A percentile compares a stretch with the other conserved stretches of the same genome.
Evolutionary conservation across 1,284 basidiomycete species (phyloP).

Genomic region (Rhodotorula sp.): DNA sequence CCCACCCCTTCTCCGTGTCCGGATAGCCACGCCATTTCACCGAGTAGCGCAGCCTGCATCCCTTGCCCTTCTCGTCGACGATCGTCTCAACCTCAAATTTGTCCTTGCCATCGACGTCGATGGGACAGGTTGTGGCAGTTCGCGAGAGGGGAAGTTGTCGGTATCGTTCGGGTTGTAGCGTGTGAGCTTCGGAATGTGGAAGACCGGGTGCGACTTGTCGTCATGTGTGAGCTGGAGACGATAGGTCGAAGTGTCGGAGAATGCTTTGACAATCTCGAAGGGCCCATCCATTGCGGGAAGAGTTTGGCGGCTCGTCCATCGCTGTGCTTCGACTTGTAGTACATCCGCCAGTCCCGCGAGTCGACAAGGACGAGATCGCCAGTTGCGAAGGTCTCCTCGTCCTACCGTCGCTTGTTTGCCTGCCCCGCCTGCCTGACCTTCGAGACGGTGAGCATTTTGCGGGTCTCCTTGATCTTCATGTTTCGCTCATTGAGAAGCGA

Average conservation of each 20-base stretch:
- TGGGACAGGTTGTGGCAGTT: neutral
- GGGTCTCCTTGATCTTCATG: too few relatives aligned
- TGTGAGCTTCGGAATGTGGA: conserved; percentile 47
- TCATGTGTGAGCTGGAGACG: conserved; percentile 23
- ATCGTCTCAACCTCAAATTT: conserved; percentile 8
- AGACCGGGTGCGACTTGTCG: conserved; percentile 69
- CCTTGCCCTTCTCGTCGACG: conserved; percentile 12
- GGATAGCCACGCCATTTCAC: too few relatives aligned
- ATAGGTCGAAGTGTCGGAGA: conserved; percentile 31
- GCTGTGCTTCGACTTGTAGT: neutral
- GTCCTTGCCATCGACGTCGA: conserved; percentile 4
- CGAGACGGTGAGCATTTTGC: too few relatives aligned
- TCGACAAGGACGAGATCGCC: too few relatives aligned
- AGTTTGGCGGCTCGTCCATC: too few relatives aligned
- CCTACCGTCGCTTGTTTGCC: too few relatives aligned
- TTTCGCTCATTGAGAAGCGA: too few relatives aligned
- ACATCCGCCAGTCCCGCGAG: too few relatives aligned
- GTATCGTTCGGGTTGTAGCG: neutral
- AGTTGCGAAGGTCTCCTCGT: too few relatives aligned
- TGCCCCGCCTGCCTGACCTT: too few relatives aligned
- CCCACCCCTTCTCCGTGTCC: too few relatives aligned
- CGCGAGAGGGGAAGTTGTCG: neutral
- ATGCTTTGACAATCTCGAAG: conserved; percentile 29
- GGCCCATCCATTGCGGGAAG: conserved; percentile 4
- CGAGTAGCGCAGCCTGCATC: too few relatives aligned